phyloP scores from a whole-genome alignment of 176 grass and related monocot genomes.

The Cenchrus americanus region DNA sequence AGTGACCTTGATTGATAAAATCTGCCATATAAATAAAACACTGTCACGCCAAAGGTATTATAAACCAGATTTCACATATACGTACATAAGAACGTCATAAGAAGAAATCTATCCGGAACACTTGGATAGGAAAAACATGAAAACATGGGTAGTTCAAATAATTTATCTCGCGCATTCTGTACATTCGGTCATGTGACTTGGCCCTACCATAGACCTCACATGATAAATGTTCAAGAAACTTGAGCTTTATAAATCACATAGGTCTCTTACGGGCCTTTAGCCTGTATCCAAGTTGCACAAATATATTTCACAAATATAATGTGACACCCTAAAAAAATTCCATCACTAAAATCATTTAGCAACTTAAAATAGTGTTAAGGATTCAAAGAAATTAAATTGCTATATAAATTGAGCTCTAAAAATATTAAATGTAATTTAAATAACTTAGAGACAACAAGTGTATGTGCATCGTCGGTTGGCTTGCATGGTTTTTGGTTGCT shows the following conservation, averaged over 20 bases:
- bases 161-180: conserved; percentile 6
- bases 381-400: no score
- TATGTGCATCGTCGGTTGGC: no score
- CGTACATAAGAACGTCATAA: conserved; percentile 4
- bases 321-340: no score
- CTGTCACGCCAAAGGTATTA: not conserved
- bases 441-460: no score
- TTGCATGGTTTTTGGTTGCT: no score
- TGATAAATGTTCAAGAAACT: not conserved
- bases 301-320: not conserved
- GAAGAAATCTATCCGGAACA: conserved; percentile 7
- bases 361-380: no score
- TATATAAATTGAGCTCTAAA: no score
- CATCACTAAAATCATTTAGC: no score
- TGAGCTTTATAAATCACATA: not conserved
- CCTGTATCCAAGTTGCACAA: not conserved
- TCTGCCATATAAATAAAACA: not conserved
- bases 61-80: not conserved
- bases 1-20: conserved; percentile 18
- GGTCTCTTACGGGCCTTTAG: not conserved
- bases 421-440: no score
- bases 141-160: not conserved
- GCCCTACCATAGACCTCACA: not conserved
- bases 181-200: not conserved
- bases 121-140: not conserved